These are phyloP conservation scores for Micromonas commoda DNA, from an alignment of 139 green algal species.

Conservation along the genomic window DNA sequence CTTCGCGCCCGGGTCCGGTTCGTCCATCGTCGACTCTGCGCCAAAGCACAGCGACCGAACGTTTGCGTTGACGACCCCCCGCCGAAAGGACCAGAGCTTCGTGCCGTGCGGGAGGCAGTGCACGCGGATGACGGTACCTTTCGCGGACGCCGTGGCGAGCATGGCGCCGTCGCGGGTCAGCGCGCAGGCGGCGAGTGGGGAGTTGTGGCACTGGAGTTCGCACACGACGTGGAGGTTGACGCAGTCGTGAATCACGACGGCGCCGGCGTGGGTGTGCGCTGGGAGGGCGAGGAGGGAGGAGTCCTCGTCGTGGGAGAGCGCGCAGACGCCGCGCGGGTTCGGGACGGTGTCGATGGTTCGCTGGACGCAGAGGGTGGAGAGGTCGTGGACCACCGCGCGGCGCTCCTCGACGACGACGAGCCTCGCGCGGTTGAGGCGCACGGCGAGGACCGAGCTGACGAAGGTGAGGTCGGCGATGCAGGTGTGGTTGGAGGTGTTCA, in stretches of 20 bases:
- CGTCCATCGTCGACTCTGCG: not conserved
- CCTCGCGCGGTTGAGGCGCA: slow-evolving; percentile 77
- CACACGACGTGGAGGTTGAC: slow-evolving; percentile 72
- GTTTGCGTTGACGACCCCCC: slow-evolving; percentile 72
- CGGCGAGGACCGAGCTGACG: slow-evolving; percentile 66
- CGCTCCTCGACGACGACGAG: slow-evolving; percentile 92
- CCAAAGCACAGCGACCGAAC: slow-evolving; percentile 55
- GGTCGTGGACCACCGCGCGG: slow-evolving; percentile 86
- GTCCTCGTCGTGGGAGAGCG: slow-evolving; percentile 65
- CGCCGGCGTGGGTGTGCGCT: too few species aligned
- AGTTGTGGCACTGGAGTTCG: slow-evolving; percentile 75
- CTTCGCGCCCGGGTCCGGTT: slow-evolving; percentile 34
- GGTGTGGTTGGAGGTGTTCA: slow-evolving; percentile 88
- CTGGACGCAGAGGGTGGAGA: slow-evolving; percentile 84
- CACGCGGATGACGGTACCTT: slow-evolving; percentile 83
- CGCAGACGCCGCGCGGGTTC: slow-evolving; percentile 77
- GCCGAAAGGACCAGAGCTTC: slow-evolving; percentile 79
- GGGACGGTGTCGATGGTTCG: slow-evolving; percentile 82
- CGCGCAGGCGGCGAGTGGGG: slow-evolving; percentile 59
- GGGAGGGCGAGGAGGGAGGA: not conserved
- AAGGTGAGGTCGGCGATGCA: slow-evolving; percentile 94
- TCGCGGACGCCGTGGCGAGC: slow-evolving; percentile 84
- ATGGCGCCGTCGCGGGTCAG: slow-evolving; percentile 73
- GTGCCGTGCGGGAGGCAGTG: slow-evolving; percentile 74
- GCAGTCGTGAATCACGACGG: slow-evolving; percentile 42